phyloP scores from a whole-genome alignment of 192 early-diverging fungal genomes.

The Irineochytrium annulatum region DNA sequence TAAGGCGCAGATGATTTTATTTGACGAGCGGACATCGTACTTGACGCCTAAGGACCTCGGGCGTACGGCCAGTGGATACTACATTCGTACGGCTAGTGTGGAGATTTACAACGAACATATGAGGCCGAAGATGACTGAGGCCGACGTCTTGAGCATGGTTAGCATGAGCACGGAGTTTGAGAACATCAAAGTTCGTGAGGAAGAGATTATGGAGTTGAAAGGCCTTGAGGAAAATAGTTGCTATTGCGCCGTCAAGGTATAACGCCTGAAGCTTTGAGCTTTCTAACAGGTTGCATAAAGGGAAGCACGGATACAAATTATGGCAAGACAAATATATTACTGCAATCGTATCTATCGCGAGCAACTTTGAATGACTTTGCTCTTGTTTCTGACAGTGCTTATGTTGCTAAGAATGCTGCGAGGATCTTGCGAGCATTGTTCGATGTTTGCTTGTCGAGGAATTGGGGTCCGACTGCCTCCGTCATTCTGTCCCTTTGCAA shows the following conservation, averaged over 20 bases:
- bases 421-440: constrained; percentile 94
- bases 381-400: constrained; percentile 86
- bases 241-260: constrained; percentile 82
- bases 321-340: constrained; percentile 91
- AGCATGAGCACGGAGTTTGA: constrained; percentile 90
- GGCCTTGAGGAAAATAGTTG: constrained; percentile 62
- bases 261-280: neutral
- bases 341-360: constrained; percentile 83
- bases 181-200: constrained; percentile 85
- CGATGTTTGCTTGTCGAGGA: constrained; percentile 86
- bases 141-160: constrained; percentile 86
- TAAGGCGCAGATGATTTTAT: constrained; percentile 92
- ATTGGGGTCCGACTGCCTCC: constrained; percentile 79
- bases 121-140: constrained; percentile 87
- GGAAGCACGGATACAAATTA: constrained; percentile 75
- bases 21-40: constrained; percentile 75
- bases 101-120: constrained; percentile 83
- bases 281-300: constrained; percentile 25
- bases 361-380: constrained; percentile 86
- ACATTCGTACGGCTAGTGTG: constrained; percentile 82
- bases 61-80: constrained; percentile 88
- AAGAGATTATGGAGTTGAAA: constrained; percentile 81
- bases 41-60: constrained; percentile 88
- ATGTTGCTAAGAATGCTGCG: constrained; percentile 90
- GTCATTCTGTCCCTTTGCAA: constrained; percentile 82